Conservation (phyloP, 2,329 filamentous ascomycete genomes). For the Talaromyces sp. region DNA sequence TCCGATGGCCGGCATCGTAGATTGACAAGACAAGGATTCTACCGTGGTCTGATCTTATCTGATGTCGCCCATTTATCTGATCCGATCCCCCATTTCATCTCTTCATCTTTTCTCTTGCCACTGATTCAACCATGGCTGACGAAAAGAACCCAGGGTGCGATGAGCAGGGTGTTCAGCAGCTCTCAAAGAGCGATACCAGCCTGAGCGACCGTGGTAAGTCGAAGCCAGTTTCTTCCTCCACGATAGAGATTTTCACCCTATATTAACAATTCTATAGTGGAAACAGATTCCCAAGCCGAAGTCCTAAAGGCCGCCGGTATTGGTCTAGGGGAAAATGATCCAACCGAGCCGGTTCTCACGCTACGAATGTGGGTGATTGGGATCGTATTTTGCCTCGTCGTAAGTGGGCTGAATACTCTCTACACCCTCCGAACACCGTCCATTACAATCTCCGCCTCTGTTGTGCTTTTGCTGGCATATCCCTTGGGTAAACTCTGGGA, state of each 20-base stretch:
- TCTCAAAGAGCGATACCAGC: background rate
- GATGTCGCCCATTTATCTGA: constrained; percentile 26
- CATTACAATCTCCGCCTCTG: constrained; percentile 27
- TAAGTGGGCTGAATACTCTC: constrained; percentile 51
- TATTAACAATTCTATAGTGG: constrained; percentile 2
- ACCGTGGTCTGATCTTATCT: constrained; percentile 22
- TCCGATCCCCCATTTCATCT: constrained; percentile 7
- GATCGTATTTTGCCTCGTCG: constrained; percentile 43
- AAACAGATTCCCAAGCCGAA: constrained; percentile 16
- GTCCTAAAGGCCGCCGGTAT: constrained; percentile 42
- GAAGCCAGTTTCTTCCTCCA: background rate
- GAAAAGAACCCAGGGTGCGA: background rate
- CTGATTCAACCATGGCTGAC: background rate
- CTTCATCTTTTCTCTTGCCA: background rate
- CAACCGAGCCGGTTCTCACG: constrained; percentile 28
- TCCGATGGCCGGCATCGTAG: no score
- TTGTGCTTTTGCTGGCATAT: constrained; percentile 38
- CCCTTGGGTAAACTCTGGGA: constrained; percentile 41
- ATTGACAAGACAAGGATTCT: no score
- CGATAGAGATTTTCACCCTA: background rate
- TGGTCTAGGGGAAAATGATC: constrained; percentile 54
- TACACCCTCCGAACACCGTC: constrained; percentile 43
- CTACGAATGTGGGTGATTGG: constrained; percentile 49
- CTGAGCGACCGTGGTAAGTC: background rate
- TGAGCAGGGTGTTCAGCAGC: background rate